Percentiles rank a stretch among this genome's conserved stretches.
Conservation (phyloP, 1,284 basidiomycete genomes). For the Hemileccinum hortonii region DNA sequence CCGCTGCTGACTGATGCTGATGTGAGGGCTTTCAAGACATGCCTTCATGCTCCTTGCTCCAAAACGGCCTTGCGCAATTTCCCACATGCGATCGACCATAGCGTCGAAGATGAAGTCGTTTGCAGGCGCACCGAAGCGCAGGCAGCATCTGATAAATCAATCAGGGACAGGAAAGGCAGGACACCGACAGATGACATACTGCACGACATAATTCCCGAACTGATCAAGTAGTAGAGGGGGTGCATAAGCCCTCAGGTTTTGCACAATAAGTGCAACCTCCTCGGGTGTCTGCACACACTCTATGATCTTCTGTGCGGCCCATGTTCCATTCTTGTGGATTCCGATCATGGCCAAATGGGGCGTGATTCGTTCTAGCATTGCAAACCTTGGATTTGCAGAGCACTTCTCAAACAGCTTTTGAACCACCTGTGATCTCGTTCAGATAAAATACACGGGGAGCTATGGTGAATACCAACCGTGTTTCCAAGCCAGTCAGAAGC, state of each 20-base stretch:
- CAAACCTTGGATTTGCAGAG: conserved; percentile 72
- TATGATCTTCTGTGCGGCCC: conserved; percentile 99
- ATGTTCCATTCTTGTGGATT: conserved; percentile 99
- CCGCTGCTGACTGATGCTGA: conserved; percentile 86
- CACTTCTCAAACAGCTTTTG: conserved; percentile 96
- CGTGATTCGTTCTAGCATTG: conserved; percentile 91
- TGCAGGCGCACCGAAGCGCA: conserved; percentile 85
- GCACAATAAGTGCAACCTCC: conserved; percentile 82
- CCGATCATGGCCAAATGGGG: conserved; percentile 97
- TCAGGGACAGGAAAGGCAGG: not conserved
- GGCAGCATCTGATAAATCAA: conserved; percentile 64
- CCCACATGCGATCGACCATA: conserved; percentile 98
- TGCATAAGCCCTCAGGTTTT: conserved; percentile 86
- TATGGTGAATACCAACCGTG: conserved; percentile 59
- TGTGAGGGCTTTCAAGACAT: conserved; percentile 87
- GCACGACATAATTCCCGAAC: conserved; percentile 98
- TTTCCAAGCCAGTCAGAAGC: conserved; percentile 99
- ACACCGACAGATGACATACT: conserved; percentile 51
- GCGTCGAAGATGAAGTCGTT: conserved; percentile 98
- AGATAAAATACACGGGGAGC: conserved; percentile 13
- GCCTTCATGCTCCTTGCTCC: conserved; percentile 98
- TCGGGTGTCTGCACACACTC: conserved; percentile 91
- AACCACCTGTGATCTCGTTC: conserved; percentile 58
- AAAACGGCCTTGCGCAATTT: conserved; percentile 93
- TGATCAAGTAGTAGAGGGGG: conserved; percentile 94